These are phyloP conservation scores for Cucurbita ficifolia DNA, from an alignment of 306 rosid species.

Conservation along the genomic window DNA sequence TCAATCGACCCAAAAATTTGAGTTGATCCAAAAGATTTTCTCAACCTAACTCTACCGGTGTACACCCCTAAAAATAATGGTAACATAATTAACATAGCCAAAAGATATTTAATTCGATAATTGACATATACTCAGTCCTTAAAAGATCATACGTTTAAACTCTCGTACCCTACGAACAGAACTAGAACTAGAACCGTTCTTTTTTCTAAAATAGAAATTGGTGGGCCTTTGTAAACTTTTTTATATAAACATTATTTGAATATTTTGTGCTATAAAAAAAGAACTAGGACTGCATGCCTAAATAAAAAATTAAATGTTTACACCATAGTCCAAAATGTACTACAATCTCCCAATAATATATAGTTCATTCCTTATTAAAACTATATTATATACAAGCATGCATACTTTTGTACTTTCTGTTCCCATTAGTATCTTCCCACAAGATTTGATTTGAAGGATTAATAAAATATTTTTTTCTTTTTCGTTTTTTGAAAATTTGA, in stretches of 20 bases:
- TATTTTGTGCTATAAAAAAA: not conserved
- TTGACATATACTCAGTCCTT: too few relatives aligned
- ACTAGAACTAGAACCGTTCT: too few relatives aligned
- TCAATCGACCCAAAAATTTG: too few relatives aligned
- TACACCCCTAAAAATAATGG: too few relatives aligned
- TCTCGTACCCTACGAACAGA: too few relatives aligned
- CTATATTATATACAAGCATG: not conserved
- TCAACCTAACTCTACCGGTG: too few relatives aligned
- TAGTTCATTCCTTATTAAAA: not conserved
- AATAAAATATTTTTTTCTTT: too few relatives aligned
- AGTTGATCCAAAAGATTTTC: too few relatives aligned
- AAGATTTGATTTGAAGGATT: not conserved
- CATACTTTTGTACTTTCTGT: not conserved
- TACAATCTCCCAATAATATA: not conserved
- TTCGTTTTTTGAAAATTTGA: too few relatives aligned
- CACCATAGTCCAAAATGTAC: slow-evolving; percentile 4
- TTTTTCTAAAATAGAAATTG: not conserved
- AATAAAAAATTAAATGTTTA: not conserved
- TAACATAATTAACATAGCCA: too few relatives aligned
- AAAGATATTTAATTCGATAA: too few relatives aligned
- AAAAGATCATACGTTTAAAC: too few relatives aligned
- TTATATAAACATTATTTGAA: not conserved
- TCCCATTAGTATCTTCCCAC: not conserved
- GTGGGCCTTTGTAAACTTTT: not conserved
- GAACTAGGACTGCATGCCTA: not conserved